phyloP scores from a whole-genome alignment of 192 early-diverging fungal genomes.

The Lunasporangiospora selenospora region DNA sequence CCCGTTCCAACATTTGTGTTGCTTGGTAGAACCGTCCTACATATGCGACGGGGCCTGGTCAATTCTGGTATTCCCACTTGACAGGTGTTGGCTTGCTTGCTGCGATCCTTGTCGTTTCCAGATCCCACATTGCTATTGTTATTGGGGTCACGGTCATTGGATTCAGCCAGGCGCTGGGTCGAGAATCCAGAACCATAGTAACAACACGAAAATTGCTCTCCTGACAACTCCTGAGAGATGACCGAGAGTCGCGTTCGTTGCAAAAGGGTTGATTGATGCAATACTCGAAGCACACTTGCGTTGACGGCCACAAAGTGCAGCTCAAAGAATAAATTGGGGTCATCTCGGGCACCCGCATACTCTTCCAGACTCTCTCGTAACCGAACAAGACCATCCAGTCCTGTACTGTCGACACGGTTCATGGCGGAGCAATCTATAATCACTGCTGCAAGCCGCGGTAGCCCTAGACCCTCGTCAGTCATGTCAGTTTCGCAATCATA shows the following conservation, averaged over 20 bases:
- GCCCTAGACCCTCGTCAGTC: constrained; percentile 43
- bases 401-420: constrained; percentile 79
- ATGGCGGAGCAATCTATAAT: constrained; percentile 83
- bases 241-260: background rate
- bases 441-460: constrained; percentile 70
- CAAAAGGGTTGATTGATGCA: constrained; percentile 5
- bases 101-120: background rate
- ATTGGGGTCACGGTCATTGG: too few relatives aligned
- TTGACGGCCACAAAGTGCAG: constrained; percentile 14
- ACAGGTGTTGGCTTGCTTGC: background rate
- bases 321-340: constrained; percentile 14
- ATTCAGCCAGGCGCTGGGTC: too few relatives aligned
- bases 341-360: constrained; percentile 24
- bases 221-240: background rate
- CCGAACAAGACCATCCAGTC: constrained; percentile 72
- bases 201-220: too few relatives aligned
- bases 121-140: background rate
- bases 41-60: too few relatives aligned
- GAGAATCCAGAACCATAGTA: too few relatives aligned
- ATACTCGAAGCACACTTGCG: constrained; percentile 4
- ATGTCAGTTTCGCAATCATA: constrained; percentile 25
- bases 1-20: too few relatives aligned
- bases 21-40: too few relatives aligned
- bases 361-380: constrained; percentile 22
- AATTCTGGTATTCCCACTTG: background rate